Conservation (phyloP, 768 basidiomycete genomes). For the Candolleomyces eurysporus region DNA sequence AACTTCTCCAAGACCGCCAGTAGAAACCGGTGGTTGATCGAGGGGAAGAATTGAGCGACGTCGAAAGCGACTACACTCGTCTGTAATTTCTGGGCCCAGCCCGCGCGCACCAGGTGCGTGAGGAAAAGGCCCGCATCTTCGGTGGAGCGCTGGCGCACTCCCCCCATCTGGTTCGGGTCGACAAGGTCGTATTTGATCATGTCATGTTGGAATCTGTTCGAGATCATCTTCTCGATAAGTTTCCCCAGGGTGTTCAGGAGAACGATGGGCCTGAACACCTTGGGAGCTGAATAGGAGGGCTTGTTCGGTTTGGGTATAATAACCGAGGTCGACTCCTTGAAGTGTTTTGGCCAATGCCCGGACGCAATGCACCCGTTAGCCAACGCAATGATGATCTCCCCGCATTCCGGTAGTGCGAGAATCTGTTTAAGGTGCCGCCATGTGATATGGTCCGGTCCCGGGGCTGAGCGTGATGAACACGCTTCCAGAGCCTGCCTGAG, state of each 20-base stretch:
- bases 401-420: neutral
- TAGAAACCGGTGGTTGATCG: no score
- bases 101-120: no score
- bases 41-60: no score
- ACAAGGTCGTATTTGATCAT: no score
- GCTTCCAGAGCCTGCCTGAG: neutral
- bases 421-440: neutral
- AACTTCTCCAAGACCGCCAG: neutral
- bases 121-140: no score
- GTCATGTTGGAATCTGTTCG: no score
- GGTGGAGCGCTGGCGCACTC: no score
- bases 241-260: constrained; percentile 8
- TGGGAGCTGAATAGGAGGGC: constrained; percentile 4
- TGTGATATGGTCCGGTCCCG: constrained; percentile 7
- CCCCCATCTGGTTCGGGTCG: no score
- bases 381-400: neutral
- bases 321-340: constrained; percentile 14
- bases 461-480: constrained; percentile 3
- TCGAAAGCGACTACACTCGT: no score
- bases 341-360: neutral
- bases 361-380: neutral
- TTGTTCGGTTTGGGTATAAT: constrained; percentile 15
- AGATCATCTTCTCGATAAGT: neutral
- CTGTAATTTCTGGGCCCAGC: no score
- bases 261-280: constrained; percentile 1